phyloP scores from a whole-genome alignment of 495 filamentous ascomycete species.

The Choiromyces venosus region DNA sequence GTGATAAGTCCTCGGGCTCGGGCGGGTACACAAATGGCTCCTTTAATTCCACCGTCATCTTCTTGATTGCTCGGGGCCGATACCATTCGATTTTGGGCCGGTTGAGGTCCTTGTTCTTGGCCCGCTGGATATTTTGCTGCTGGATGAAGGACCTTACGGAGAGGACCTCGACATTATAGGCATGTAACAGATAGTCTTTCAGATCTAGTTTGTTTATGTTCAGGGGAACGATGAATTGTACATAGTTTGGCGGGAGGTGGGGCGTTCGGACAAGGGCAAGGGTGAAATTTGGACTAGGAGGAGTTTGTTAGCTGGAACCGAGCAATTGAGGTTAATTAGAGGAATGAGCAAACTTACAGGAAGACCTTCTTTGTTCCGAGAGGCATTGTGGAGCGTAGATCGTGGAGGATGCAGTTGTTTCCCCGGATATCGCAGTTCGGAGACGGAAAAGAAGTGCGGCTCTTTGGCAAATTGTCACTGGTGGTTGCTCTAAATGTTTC shows the following conservation, averaged over 20 bases:
- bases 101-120: slow-evolving; percentile 38
- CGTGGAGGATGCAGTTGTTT: slow-evolving; percentile 6
- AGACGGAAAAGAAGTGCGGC: neutral
- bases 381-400: slow-evolving; percentile 23
- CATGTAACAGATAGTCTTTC: slow-evolving; percentile 77
- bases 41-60: slow-evolving; percentile 82
- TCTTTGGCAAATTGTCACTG: neutral
- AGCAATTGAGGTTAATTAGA: neutral
- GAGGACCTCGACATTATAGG: slow-evolving; percentile 63
- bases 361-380: slow-evolving; percentile 60
- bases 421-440: neutral
- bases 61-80: slow-evolving; percentile 68
- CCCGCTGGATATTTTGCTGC: slow-evolving; percentile 55
- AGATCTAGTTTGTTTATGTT: slow-evolving; percentile 87
- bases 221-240: slow-evolving; percentile 78
- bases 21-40: slow-evolving; percentile 81
- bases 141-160: slow-evolving; percentile 73
- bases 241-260: slow-evolving; percentile 67
- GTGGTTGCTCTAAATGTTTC: neutral
- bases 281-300: slow-evolving; percentile 65
- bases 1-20: slow-evolving; percentile 52
- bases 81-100: slow-evolving; percentile 47
- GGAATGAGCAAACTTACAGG: slow-evolving; percentile 52
- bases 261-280: slow-evolving; percentile 68
- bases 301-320: slow-evolving; percentile 6